These are phyloP conservation scores for Cadophora sp. DNA, from an alignment of 2,329 filamentous ascomycete genomes.

Conservation along the genomic window DNA sequence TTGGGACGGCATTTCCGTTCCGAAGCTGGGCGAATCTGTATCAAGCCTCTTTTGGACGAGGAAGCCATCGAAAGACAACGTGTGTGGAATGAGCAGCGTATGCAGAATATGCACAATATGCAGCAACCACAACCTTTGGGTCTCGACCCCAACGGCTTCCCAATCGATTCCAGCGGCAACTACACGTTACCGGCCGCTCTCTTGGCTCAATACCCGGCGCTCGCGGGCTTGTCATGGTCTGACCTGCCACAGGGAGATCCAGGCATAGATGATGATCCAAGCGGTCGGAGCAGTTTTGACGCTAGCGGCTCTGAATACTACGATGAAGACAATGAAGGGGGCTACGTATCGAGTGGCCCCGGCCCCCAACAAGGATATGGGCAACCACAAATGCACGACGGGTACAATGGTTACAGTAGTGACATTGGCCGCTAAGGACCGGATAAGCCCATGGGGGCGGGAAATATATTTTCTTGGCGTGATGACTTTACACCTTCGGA, in stretches of 20 bases:
- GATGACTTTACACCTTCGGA: constrained; percentile 20
- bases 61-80: constrained; percentile 85
- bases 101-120: constrained; percentile 67
- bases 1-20: constrained; percentile 94
- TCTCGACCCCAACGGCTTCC: constrained; percentile 66
- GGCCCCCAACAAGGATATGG: constrained; percentile 43
- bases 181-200: constrained; percentile 86
- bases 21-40: constrained; percentile 94
- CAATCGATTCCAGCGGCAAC: constrained; percentile 60
- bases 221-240: constrained; percentile 90
- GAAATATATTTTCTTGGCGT: constrained; percentile 21
- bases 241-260: constrained; percentile 68
- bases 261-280: constrained; percentile 76
- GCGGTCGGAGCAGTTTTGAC: constrained; percentile 82
- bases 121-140: constrained; percentile 65
- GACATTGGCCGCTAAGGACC: constrained; percentile 43
- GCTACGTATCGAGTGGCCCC: constrained; percentile 61
- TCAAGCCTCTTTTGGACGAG: constrained; percentile 95
- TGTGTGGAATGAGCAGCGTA: constrained; percentile 74
- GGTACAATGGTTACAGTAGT: constrained; percentile 44
- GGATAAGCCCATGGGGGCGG: not conserved
- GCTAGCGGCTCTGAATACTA: constrained; percentile 73
- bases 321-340: constrained; percentile 74
- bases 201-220: constrained; percentile 87
- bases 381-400: constrained; percentile 41